These are phyloP conservation scores for Solanum raphanifolium DNA, from an alignment of 257 asterid genomes.

Conservation along the genomic window DNA sequence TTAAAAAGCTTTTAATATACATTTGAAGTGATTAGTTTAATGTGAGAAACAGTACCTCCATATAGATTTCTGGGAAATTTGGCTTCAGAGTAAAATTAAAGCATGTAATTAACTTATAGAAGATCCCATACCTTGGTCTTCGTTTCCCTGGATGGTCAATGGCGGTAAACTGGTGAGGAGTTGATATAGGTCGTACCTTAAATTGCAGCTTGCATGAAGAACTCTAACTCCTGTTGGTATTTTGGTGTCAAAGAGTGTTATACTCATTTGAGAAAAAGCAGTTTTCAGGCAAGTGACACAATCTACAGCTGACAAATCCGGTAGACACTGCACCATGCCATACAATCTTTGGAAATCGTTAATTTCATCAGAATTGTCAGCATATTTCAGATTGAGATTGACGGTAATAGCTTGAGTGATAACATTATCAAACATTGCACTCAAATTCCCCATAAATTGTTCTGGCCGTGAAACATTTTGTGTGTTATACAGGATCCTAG, in stretches of 20 bases:
- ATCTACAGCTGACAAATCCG: not conserved
- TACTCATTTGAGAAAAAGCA: not conserved
- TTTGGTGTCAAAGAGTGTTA: too few species aligned
- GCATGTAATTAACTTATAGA: not conserved
- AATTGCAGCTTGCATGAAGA: not conserved
- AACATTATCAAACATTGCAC: not conserved
- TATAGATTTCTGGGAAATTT: not conserved
- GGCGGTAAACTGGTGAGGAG: not conserved
- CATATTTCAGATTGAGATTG: not conserved
- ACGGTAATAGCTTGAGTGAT: not conserved
- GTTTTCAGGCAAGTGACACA: not conserved
- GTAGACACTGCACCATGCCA: slow-evolving; percentile 1
- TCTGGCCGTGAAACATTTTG: not conserved
- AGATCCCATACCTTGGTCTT: not conserved
- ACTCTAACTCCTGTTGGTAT: too few species aligned
- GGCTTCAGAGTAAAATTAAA: not conserved
- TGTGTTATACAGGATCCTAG: too few species aligned
- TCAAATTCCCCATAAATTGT: not conserved
- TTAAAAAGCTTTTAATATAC: not conserved
- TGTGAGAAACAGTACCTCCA: not conserved
- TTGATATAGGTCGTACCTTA: not conserved
- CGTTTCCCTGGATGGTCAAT: not conserved
- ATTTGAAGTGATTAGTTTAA: too few species aligned
- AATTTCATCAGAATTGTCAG: not conserved
- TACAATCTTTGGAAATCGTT: not conserved